Evolutionary conservation across 306 rosid genomes (phyloP), one percentile per base, ranked within the genome.

Genomic region (Vigna angularis): DNA sequence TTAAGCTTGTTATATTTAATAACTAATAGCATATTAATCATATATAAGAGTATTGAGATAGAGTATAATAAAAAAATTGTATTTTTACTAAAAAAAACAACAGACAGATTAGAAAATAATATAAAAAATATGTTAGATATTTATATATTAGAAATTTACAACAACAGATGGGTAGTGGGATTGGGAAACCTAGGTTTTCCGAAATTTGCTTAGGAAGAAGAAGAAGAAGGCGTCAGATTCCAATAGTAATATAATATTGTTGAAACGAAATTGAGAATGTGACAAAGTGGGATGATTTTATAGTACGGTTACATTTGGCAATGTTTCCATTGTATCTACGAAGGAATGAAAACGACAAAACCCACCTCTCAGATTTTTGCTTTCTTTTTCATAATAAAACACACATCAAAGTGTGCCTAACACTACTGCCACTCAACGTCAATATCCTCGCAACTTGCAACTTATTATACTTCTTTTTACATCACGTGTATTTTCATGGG

Each of bases 181-280:
- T 24, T 15, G 63, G 51, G 9, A 36, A 70, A 70, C 69, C 74
- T 72, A 79, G 69, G 68, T 72, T 76, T 70, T 20, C 48, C 42
- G 6, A 55, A 53, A 55, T 22, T 24, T 11, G 38, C 68, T 78
- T 78, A 64, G 45, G 70, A 56, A 53, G 22, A 20, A 20, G 42
- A 56, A 63, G 50, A 74, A 63, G 50, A 74, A 49, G 51, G 75
- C 59, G 28, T 61, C 24, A 44, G 58, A 80, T 81, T 77, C 75
- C 6, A 50, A 7, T 3, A 30, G 4, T 5, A 13, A 57, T 24
- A 65, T 18, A 68, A 36, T 68, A 69, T 16, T 59, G 12, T 56
- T 38, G 7, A 66, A 34, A 9, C 68, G 16, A 36, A 48, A n/a
- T 38, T 62, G 72, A 30, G 50, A 72, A 42, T 58, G 16, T 58